Percentiles rank a stretch among this genome's conserved stretches.
phyloP scores from a whole-genome alignment of 176 grass and related monocot genomes.

The Zoysia japonica region DNA sequence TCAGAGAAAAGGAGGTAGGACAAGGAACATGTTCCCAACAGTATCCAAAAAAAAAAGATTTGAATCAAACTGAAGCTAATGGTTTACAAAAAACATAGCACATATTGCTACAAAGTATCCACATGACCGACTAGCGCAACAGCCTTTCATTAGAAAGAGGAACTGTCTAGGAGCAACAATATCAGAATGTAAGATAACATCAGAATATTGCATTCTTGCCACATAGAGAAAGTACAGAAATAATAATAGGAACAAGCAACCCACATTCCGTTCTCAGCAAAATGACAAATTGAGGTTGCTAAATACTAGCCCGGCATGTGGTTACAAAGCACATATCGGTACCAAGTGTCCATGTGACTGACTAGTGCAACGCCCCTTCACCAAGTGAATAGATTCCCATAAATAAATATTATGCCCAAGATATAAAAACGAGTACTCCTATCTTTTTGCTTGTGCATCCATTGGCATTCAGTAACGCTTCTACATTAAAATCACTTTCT shows the following conservation, averaged over 20 bases:
- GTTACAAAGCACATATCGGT: slow-evolving; percentile 6
- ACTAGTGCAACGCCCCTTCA: slow-evolving; percentile 17
- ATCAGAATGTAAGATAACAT: slow-evolving; percentile 1
- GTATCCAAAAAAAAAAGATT: not conserved
- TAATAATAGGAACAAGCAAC: not conserved
- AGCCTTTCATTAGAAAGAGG: not conserved
- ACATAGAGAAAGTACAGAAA: slow-evolving; percentile 3
- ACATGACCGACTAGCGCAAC: slow-evolving; percentile 23
- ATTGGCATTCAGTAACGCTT: not conserved
- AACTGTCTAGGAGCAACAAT: not conserved
- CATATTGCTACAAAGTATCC: not conserved
- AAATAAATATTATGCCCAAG: not conserved
- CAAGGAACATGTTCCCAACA: not conserved
- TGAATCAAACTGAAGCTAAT: not conserved
- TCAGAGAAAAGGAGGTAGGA: not conserved
- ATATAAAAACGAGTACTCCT: not conserved
- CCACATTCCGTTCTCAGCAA: slow-evolving; percentile 28
- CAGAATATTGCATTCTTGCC: not conserved
- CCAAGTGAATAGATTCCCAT: not conserved
- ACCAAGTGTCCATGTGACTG: slow-evolving; percentile 20
- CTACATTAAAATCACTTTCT: slow-evolving; percentile 10
- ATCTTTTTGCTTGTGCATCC: not conserved
- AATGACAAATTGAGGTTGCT: slow-evolving; percentile 26
- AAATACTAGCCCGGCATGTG: not conserved
- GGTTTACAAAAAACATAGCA: slow-evolving; percentile 27